Conservation (phyloP, 2,329 filamentous ascomycete genomes). For the Botrytis squamosa region DNA sequence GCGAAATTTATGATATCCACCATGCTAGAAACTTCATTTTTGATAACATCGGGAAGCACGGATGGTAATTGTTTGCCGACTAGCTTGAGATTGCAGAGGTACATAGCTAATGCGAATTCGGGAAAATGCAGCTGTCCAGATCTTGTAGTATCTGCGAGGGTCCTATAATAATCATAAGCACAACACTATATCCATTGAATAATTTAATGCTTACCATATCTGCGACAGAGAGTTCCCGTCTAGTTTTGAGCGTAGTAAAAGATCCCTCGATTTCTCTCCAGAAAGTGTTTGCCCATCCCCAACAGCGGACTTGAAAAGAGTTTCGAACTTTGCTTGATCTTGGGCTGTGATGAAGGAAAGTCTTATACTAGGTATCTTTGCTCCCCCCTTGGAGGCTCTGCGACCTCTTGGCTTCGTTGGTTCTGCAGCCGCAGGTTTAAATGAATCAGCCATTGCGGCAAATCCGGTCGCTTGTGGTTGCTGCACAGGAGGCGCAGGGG, state of each 20-base stretch:
- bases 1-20: conserved; percentile 98
- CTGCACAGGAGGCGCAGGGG: conserved; percentile 57
- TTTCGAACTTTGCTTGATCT: conserved; percentile 96
- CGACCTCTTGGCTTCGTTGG: conserved; percentile 46
- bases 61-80: conserved; percentile 80
- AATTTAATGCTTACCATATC: conserved; percentile 68
- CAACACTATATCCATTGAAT: conserved; percentile 13
- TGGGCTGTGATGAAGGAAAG: conserved; percentile 93
- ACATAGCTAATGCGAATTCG: conserved; percentile 97
- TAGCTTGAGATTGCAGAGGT: conserved; percentile 90
- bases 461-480: conserved; percentile 67
- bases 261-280: conserved; percentile 86
- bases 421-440: conserved; percentile 50
- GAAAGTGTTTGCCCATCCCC: conserved; percentile 82
- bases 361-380: conserved; percentile 89
- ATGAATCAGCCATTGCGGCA: conserved; percentile 65
- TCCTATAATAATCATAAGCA: conserved; percentile 53
- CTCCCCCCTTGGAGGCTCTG: conserved; percentile 53
- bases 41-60: conserved; percentile 76
- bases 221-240: conserved; percentile 84
- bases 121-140: conserved; percentile 95
- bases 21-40: conserved; percentile 98
- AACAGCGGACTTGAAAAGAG: conserved; percentile 92
- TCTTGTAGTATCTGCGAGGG: conserved; percentile 90
- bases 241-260: conserved; percentile 84